Conservation (phyloP, 2,329 filamentous ascomycete species). For the Aureobasidium subglaciale region DNA sequence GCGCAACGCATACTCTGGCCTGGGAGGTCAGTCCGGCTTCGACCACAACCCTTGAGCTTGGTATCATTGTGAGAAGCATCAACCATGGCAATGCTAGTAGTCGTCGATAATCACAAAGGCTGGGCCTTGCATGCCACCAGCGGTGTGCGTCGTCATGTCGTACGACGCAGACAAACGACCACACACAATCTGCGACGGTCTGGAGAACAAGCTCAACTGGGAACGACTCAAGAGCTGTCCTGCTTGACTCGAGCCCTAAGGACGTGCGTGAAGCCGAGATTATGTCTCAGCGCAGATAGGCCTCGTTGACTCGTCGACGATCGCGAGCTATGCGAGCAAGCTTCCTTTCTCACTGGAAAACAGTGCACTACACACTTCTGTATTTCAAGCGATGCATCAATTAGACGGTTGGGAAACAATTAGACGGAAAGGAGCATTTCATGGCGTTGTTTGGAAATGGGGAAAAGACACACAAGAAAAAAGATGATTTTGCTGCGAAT, state of each 20-base stretch:
- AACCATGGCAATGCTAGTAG: not conserved
- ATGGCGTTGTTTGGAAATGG: not conserved
- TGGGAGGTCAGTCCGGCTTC: conserved; percentile 7
- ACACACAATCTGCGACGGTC: not conserved
- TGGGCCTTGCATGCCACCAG: not conserved
- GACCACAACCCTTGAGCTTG: conserved; percentile 7
- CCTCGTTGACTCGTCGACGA: not conserved
- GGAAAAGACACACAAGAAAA: not conserved
- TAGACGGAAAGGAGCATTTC: not conserved
- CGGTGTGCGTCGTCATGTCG: not conserved
- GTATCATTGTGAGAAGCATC: not conserved
- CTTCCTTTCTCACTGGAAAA: no score
- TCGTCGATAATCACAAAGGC: no score
- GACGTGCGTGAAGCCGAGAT: not conserved
- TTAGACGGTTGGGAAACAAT: not conserved
- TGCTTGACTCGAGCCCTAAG: not conserved
- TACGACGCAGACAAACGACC: not conserved
- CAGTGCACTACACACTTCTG: not conserved
- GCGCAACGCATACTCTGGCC: conserved; percentile 4
- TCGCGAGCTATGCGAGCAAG: no score
- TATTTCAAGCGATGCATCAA: not conserved
- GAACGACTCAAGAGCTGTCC: not conserved
- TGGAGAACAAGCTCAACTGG: not conserved
- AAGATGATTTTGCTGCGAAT: not conserved
- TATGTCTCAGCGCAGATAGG: not conserved